These are phyloP conservation scores for Scalesia atractyloides DNA, from an alignment of 129 eudicot genomes.

Conservation along the genomic window DNA sequence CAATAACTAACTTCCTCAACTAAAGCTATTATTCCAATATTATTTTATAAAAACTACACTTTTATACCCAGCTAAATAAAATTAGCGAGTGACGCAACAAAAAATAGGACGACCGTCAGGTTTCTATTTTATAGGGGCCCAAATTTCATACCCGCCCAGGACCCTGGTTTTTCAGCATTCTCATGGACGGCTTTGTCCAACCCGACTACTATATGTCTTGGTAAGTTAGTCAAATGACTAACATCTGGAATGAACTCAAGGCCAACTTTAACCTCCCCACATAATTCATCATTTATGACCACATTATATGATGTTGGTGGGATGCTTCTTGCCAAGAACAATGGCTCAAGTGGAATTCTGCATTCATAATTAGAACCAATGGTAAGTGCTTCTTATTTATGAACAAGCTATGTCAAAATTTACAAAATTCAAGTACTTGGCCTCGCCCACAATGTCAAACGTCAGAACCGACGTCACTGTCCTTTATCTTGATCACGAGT, in stretches of 20 bases:
- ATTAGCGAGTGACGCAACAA: too few relatives aligned
- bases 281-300: constrained; percentile 60
- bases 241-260: constrained; percentile 76
- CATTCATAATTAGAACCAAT: constrained; percentile 16
- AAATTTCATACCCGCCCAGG: too few relatives aligned
- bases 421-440: constrained; percentile 40
- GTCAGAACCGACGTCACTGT: constrained; percentile 55
- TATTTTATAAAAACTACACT: too few relatives aligned
- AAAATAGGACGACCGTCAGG: too few relatives aligned
- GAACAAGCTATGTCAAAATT: not conserved
- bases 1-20: too few relatives aligned
- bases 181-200: too few relatives aligned
- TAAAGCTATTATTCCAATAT: too few relatives aligned
- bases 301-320: constrained; percentile 74
- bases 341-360: constrained; percentile 66
- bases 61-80: too few relatives aligned
- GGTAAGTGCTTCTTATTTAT: not conserved
- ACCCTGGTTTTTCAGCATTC: too few relatives aligned
- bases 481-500: constrained; percentile 57
- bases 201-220: not conserved
- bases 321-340: constrained; percentile 56
- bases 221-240: constrained; percentile 25
- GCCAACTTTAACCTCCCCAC: constrained; percentile 74
- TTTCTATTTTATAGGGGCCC: too few relatives aligned
- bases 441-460: constrained; percentile 77